Conservation (phyloP, 805 yeast species). For the Candida ulmi region DNA sequence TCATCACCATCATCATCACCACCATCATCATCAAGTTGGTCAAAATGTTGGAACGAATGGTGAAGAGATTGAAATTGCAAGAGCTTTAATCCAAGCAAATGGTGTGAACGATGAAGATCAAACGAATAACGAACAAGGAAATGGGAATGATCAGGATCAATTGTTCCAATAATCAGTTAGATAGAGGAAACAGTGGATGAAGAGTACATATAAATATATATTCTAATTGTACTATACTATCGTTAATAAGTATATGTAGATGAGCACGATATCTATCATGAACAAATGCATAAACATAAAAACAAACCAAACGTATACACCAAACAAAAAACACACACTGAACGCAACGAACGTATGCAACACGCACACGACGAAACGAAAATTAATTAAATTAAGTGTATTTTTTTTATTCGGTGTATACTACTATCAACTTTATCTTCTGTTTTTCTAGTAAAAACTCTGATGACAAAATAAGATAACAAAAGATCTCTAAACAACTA, state of each 20-base stretch:
- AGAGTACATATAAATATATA: too few relatives aligned
- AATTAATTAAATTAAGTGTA: background rate
- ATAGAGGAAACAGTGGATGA: too few relatives aligned
- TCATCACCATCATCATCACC: too few relatives aligned
- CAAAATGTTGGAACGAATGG: slow-evolving; percentile 30
- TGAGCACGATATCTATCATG: background rate
- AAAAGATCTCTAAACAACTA: slow-evolving; percentile 1
- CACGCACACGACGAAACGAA: background rate
- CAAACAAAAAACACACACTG: background rate
- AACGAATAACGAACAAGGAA: slow-evolving; percentile 6
- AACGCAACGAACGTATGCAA: slow-evolving; percentile 2
- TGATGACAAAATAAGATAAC: background rate
- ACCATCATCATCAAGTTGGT: background rate
- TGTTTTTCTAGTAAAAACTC: background rate
- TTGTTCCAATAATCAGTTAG: too few relatives aligned
- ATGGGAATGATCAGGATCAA: slow-evolving; percentile 1
- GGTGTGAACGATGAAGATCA: slow-evolving; percentile 12
- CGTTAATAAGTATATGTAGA: background rate
- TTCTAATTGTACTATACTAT: too few relatives aligned
- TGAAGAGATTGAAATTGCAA: slow-evolving; percentile 59
- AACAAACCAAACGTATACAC: slow-evolving; percentile 2
- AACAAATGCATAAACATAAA: background rate
- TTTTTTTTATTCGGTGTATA: background rate
- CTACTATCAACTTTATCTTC: background rate
- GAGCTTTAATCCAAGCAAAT: slow-evolving; percentile 57